Base-by-base conservation (phyloP, 208 protist species). In the Acanthamoeba culbertsoni region DNA sequence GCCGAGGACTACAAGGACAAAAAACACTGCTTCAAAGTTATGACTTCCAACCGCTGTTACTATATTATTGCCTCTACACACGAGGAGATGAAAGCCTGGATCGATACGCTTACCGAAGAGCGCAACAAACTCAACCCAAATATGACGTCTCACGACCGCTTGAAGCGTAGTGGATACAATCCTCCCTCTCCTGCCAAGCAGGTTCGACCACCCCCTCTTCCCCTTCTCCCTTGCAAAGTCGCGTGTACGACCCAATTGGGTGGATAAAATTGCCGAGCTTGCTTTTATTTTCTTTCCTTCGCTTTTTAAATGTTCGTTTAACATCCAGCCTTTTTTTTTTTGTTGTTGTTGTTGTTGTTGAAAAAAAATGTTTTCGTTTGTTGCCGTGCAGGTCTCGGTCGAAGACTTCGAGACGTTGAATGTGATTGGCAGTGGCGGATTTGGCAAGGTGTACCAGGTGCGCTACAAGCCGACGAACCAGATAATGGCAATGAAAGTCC, bases 401-500 rank as follows among this genome's bases (percentile, higher is more conserved):
- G 95, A 97, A 28, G 96, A 97, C 71, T 97, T 97, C 91, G 90
- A 98, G 35, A 33, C 97, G 26, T 65, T 98, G 1, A 95, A 93
- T 53, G 96, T 98, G 23, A 93, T 98, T 51, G 97, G 97, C 28
- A 96, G 95, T 53, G 97, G 97, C 23, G 75, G 73, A 45, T 98
- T 97, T 62, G 97, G 96, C 26, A 98, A 95, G 93, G 94, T 95
- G 26, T 84, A 95, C 43, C 94, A 94, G 84, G 94, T 95, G 12
- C 91, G 55, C 40, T 96, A 97, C 75, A 98, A 97, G 45, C 43
- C 91, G 94, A 95, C 93, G 37, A 48, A 71, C 40, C 46, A 96
- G 28, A 91, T 98, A 33, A 97, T 97, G 68, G 97, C 97, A 0
- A 98, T 98, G 95, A 98, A 98, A 65, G 71, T 97, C 26, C 68